Evolutionary conservation across 2,329 filamentous ascomycete species (phyloP).

Genomic region (Ceratocystis papillata): DNA sequence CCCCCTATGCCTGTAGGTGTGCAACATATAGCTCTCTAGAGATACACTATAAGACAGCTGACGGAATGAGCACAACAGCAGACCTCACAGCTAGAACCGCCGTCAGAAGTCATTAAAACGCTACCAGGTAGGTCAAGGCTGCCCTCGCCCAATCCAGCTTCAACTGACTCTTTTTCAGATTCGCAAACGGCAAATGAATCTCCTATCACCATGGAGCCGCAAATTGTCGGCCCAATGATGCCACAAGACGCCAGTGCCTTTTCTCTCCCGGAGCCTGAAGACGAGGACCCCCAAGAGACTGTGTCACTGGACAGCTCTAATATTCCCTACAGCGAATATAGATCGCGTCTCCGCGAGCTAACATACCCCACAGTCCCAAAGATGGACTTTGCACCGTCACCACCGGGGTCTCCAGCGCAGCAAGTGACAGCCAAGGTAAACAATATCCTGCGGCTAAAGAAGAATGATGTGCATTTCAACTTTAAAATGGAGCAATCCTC

Average conservation of each 20-base stretch:
- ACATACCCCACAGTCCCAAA: slow-evolving; percentile 63
- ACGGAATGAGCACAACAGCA: slow-evolving; percentile 3
- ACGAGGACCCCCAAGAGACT: slow-evolving; percentile 24
- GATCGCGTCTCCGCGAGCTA: slow-evolving; percentile 55
- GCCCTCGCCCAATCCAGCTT: neutral
- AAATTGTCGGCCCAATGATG: slow-evolving; percentile 24
- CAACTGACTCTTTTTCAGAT: neutral
- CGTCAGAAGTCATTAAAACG: neutral
- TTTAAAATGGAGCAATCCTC: slow-evolving; percentile 55
- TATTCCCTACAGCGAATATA: slow-evolving; percentile 57
- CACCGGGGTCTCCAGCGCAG: slow-evolving; percentile 48
- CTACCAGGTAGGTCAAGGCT: neutral
- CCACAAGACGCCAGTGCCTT: slow-evolving; percentile 18
- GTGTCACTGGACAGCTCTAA: slow-evolving; percentile 30
- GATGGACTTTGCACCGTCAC: slow-evolving; percentile 63
- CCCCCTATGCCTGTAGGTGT: slow-evolving; percentile 15
- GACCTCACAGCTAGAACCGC: neutral
- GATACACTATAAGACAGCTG: neutral
- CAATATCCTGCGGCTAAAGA: slow-evolving; percentile 67
- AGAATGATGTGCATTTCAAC: slow-evolving; percentile 68
- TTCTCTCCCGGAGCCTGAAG: slow-evolving; percentile 23
- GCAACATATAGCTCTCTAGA: neutral
- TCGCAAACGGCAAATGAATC: neutral
- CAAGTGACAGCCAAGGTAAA: slow-evolving; percentile 55
- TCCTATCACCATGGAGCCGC: neutral